Conservation (phyloP, 2,329 filamentous ascomycete species). For the Hypoxylon sp. region DNA sequence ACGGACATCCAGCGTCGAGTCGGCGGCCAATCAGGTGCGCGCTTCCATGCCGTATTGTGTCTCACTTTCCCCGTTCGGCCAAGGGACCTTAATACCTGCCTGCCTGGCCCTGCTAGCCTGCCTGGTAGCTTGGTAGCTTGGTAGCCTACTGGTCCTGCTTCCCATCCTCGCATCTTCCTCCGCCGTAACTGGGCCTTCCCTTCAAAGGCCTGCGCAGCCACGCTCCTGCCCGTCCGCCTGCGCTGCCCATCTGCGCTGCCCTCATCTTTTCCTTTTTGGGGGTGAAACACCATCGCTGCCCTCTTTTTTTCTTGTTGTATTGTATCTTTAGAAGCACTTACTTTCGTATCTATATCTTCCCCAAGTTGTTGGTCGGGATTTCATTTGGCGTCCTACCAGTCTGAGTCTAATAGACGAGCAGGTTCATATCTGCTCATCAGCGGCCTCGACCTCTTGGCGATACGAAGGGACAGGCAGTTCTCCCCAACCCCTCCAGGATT, state of each 20-base stretch:
- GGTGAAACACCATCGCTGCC: conserved; percentile 22
- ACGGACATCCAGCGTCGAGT: conserved; percentile 5
- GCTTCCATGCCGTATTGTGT: conserved; percentile 7
- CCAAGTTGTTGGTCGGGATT: conserved; percentile 13
- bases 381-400: not conserved
- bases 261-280: not conserved
- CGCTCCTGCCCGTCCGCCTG: conserved; percentile 2
- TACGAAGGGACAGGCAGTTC: conserved; percentile 6
- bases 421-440: not conserved
- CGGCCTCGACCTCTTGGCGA: not conserved
- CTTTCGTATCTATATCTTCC: conserved; percentile 8
- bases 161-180: conserved; percentile 5
- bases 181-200: conserved; percentile 4
- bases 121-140: too few relatives aligned
- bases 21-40: not conserved
- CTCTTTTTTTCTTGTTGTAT: conserved; percentile 4
- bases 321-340: not conserved
- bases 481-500: conserved; percentile 15
- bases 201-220: conserved; percentile 26
- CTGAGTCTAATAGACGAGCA: not conserved
- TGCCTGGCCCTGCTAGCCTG: too few relatives aligned
- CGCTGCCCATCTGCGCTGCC: too few relatives aligned
- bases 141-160: not conserved
- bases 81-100: too few relatives aligned
- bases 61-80: conserved; percentile 16